Evolutionary conservation across 345 rosid genomes (phyloP), one percentile per base, ranked within the genome.

Genomic region (Bruguiera gymnorhiza): DNA sequence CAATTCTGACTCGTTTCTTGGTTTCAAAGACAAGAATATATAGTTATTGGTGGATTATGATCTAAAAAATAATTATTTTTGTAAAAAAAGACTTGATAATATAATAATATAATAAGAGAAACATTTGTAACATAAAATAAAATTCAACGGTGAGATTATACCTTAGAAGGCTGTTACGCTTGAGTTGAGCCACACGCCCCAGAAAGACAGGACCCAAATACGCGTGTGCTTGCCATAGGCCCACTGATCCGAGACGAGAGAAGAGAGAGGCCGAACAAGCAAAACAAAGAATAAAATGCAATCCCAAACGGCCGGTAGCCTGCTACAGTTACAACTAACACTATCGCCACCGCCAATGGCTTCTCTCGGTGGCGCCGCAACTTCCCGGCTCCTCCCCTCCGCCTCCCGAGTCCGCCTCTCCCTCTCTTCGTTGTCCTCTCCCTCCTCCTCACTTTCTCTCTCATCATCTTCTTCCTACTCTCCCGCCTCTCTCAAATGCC

Each of bases 341-440:
- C 48, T 67, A 6, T 59, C 76, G 43, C 16, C 27, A 4, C 10
- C 70, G 26, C 66, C 69, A 31, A 85, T 89, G 96, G 83, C 89
- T 50, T 86, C 96, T 64, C 77, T 87, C 21, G 54, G 76, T 78
- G 65, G 68, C 84, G 82, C 79, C 87, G 85, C 91, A 65, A 16
- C 86, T 37, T 71, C 82, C 68, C 84, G 85, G 75, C 78, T 84
- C 82, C 83, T 83, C 72, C 65, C 73, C 70, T 74, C 89, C 80
- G 69, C 85, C 72, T 77, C 86, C 68, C 72, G 75, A 21, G 77
- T 82, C 56, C 71, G 56, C 66, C 50, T 36, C 77, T 69, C 76
- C 57, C 68, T 76, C 72, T 67, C 85, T 70, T 70, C 55, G 77
- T 66, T 59, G 53, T 54, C 57, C 6, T 67, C 63, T 32, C 29